Percentiles rank a stretch among this genome's conserved stretches.
These are phyloP conservation scores for Begonia loranthoides DNA, from an alignment of 306 rosid genomes.

Conservation along the genomic window DNA sequence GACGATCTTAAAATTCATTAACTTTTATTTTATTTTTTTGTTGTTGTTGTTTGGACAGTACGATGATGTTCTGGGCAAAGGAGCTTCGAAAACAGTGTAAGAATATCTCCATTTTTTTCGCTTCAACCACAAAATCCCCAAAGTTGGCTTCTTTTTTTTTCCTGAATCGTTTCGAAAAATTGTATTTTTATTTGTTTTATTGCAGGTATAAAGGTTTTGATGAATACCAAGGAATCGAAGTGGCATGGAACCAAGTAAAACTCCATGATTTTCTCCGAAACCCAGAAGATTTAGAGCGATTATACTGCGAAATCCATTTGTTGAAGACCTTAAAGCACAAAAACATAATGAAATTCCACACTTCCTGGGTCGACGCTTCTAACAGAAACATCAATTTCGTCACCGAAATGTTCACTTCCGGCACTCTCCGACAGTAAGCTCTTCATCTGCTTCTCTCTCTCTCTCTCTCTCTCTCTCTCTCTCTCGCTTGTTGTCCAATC, in stretches of 20 bases:
- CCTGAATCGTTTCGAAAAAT: background rate
- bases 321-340: slow-evolving; percentile 80
- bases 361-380: slow-evolving; percentile 83
- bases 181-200: background rate
- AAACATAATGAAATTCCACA: slow-evolving; percentile 79
- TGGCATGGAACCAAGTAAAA: slow-evolving; percentile 98
- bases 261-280: slow-evolving; percentile 58
- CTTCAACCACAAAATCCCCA: slow-evolving; percentile 7
- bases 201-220: slow-evolving; percentile 85
- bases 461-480: background rate
- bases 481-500: slow-evolving; percentile 1
- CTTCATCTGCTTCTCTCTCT: background rate
- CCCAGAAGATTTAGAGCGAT: slow-evolving; percentile 80
- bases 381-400: slow-evolving; percentile 88
- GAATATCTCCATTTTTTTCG: slow-evolving; percentile 15
- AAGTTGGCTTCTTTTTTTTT: slow-evolving; percentile 7
- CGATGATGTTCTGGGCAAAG: slow-evolving; percentile 91
- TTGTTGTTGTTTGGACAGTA: too few species aligned
- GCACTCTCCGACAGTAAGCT: slow-evolving; percentile 91
- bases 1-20: too few species aligned
- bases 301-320: slow-evolving; percentile 87
- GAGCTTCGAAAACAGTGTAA: slow-evolving; percentile 94
- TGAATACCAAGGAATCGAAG: slow-evolving; percentile 95
- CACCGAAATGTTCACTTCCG: slow-evolving; percentile 98
- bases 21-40: background rate